Percentiles rank a stretch among this genome's conserved stretches.
These are phyloP conservation scores for Aureobasidium leucospermi DNA, from an alignment of 2,329 filamentous ascomycete genomes.

Conservation along the genomic window DNA sequence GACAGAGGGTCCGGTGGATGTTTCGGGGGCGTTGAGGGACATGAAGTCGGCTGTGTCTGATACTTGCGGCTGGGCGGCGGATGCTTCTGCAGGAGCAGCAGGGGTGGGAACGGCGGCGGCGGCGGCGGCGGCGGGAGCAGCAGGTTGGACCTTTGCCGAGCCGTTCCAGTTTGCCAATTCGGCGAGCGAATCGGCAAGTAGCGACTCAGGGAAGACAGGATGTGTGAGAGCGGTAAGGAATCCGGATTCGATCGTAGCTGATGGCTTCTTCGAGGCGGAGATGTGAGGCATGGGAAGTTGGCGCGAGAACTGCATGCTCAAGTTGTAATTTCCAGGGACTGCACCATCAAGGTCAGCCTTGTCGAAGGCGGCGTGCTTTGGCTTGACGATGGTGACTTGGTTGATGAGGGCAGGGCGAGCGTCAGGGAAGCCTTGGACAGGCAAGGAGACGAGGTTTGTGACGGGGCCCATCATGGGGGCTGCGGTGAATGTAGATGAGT, in stretches of 20 bases:
- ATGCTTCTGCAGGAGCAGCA: constrained; percentile 18
- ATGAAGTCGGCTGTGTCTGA: constrained; percentile 30
- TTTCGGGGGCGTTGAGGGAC: constrained; percentile 24
- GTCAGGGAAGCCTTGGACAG: constrained; percentile 46
- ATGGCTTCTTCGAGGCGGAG: constrained; percentile 23
- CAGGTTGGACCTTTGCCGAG: constrained; percentile 16
- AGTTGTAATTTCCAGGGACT: constrained; percentile 53
- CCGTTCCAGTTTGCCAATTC: constrained; percentile 30
- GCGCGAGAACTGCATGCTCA: constrained; percentile 55
- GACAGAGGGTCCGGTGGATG: constrained; percentile 13
- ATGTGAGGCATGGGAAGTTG: constrained; percentile 23
- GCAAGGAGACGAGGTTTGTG: constrained; percentile 70
- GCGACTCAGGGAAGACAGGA: constrained; percentile 32
- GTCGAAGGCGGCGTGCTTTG: constrained; percentile 55
- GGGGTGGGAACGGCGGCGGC: constrained; percentile 9
- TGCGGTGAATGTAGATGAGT: constrained; percentile 52
- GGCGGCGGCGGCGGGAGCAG: constrained; percentile 20
- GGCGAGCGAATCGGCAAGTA: constrained; percentile 28
- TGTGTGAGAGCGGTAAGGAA: constrained; percentile 38
- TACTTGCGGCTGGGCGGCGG: constrained; percentile 9
- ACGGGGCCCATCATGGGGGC: constrained; percentile 71
- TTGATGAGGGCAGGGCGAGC: constrained; percentile 6
- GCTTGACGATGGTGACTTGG: constrained; percentile 61
- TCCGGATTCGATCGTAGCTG: constrained; percentile 3
- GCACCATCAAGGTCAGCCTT: constrained; percentile 24